Evolutionary conservation across 352 stramenopile genomes (phyloP), one percentile per base, ranked within the genome.

Genomic region (Globisporangium parvum): DNA sequence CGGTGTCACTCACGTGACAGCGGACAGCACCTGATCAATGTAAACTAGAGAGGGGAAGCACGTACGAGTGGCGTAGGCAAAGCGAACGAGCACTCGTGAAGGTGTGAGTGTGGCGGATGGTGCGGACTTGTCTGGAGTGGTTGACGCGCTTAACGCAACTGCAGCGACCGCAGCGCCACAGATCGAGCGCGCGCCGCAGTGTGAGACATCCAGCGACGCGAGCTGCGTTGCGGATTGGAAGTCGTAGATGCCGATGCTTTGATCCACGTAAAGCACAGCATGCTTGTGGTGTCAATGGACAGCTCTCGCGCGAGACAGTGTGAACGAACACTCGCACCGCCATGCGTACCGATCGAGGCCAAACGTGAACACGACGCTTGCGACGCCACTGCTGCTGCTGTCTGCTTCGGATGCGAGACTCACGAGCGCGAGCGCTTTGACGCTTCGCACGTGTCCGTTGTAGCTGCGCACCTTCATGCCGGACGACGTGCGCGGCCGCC

Each of bases 381-480:
- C 0, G 8, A 41, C 47, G 35, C 47, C 20, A 3, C 6, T 21
- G 21, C 6, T 18, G 2, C 17, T 24, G 23, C 12, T 12, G 18
- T 23, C 40, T 18, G 1, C 47, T 17, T 6, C 33, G 37, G 5
- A 4, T 20, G n/a, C 6, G 24, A 54, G 10, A 17, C 17, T 23
- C 14, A 67, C 55, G n/a, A 75, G 56, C 2, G 50, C 24, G 2
- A 56, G 40, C 6, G 42, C 24, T 26, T 54, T 65, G 37, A 83
- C 71, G 21, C 65, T 61, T 41, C 63, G 48, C 33, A 14, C 53
- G 48, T 88, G 77, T 0, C 51, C 68, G 3, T 55, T 53, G 40
- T 73, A 86, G 20, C 55, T 73, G 33, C 75, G 65, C 14, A 62
- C 69, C 39, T 79, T 80, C 75, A 87, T 87, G 1, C 75, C 78